Evolutionary conservation across 2,329 filamentous ascomycete genomes (phyloP), one percentile per base, ranked within the genome.

Genomic region (Xylaria sp.): DNA sequence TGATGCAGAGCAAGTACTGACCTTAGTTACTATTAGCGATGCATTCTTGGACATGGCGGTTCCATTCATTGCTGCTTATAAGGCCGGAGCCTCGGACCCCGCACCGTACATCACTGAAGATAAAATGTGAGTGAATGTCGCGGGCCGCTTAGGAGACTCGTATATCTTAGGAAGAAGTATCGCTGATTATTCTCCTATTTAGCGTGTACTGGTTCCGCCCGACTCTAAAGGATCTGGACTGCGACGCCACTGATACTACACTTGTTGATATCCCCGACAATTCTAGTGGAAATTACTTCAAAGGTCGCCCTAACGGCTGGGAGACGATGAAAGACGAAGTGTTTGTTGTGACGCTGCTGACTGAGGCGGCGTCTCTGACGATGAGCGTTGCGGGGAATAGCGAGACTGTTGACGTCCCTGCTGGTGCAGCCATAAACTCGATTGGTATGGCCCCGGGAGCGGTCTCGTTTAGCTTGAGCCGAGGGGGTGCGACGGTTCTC

Each of bases 1-100:
- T 45, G 5, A 14, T 23, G 7, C 21, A 4, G 11, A 2, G 21
- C 21, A 28, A 46, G 12, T 12, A 46, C 42, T 46, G n/a, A 45
- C 21, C 4, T 14, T 4, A 14, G n/a, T n/a, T n/a, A n/a, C n/a
- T 4, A 46, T 7, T 25, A 46, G 42, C 63, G 74, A 77, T 9
- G 83, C 83, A 42, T 85, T 80, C 80, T 77, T 84, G 7, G 82
- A 84, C 17, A 79, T 86, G 73, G 79, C 83, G 14, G 79, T 80
- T 61, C 83, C 83, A 1, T 85, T 80, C 67, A 84, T 85, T 63
- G 76, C 80, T 0, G 83, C 83, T 0, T 86, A 79, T 72, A 83
- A 84, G 66, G 79, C 77, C 50, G 81, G 79, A 12, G 76, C 74
- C 2, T 77, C 70, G 28, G 71, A 74, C 1, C 72, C 74, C 9